phyloP scores from a whole-genome alignment of 2,329 filamentous ascomycete species.

The Colletotrichum sp. region DNA sequence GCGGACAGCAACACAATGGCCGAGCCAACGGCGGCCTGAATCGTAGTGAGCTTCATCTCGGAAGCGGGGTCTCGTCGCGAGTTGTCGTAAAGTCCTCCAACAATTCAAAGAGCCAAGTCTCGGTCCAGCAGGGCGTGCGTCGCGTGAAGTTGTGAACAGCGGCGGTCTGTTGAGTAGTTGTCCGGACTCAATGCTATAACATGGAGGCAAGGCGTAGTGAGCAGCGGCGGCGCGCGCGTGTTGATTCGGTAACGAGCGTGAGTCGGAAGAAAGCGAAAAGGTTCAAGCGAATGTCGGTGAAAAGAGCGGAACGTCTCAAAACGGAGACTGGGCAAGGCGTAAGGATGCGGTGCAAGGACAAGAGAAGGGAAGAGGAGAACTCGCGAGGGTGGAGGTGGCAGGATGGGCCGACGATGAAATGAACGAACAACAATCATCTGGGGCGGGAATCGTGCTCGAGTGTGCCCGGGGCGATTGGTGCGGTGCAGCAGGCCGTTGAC shows the following conservation, averaged over 20 bases:
- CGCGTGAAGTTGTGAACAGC: conserved; percentile 2
- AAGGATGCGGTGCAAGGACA: conserved; percentile 21
- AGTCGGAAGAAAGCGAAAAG: not conserved
- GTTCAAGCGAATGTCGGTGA: conserved; percentile 19
- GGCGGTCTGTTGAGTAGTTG: not conserved
- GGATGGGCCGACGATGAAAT: conserved; percentile 23
- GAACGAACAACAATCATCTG: conserved; percentile 5
- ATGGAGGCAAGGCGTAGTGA: conserved; percentile 10
- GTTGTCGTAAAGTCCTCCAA: conserved; percentile 13
- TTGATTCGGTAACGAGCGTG: conserved; percentile 14
- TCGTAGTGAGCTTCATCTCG: conserved; percentile 59
- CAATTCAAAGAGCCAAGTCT: not conserved
- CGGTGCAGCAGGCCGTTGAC: not conserved
- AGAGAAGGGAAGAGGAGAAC: conserved; percentile 17
- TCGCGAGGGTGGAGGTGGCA: conserved; percentile 8
- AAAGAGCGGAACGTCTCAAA: conserved; percentile 22
- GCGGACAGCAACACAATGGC: conserved; percentile 52
- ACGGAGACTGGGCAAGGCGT: conserved; percentile 16
- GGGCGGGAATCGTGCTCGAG: not conserved
- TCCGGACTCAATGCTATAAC: conserved; percentile 11
- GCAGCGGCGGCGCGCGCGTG: not conserved
- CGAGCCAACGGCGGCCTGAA: conserved; percentile 55
- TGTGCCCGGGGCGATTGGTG: not conserved
- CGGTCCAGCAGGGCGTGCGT: conserved; percentile 1
- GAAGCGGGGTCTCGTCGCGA: conserved; percentile 12